Evolutionary conservation across 805 yeast genomes (phyloP), one percentile per base, ranked within the genome.

Genomic region (Candida tibetensis): DNA sequence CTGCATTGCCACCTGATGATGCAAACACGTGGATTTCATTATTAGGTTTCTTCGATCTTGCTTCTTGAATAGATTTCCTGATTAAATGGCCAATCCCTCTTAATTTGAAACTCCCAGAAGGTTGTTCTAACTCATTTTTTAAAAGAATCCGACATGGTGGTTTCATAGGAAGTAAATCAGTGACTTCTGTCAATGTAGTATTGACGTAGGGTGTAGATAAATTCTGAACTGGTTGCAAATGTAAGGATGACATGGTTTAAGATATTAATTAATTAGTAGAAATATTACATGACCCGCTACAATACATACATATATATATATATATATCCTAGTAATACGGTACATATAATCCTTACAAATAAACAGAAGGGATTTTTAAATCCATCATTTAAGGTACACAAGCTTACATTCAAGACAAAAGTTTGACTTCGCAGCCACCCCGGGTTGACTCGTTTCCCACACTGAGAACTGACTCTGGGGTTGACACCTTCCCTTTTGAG

Each of bases 1-100:
- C 78, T 12, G 78, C 78, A 44, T 73, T 73, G 4, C 82, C 81
- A 8, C 81, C 82, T 29, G 77, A 71, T 10, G 79, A 74, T 4
- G 79, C 70, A 43, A 68, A 69, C 4, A 76, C 72, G 4, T 64
- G 66, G 12, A 72, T 61, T 27, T 48, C 46, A 31, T 60, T 58
- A 12, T 49, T 44, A 3, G 58, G 51, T 4, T 22, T n/a, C 12
- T 32, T 36, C 2, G 23, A 32, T 18, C 51, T 47, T 1, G 68
- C 65, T 13, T 48, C 47, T 2, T 49, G 52, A 1, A 70, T 55
- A 5, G 64, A 57, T 10, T 51, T 47, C n/a, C 55, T 49, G 23
- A 77, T 66, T 30, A 74, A 58, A 41, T 73, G 51, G 4, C 81
- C 80, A 19, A 77, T 63, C 1, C 82, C 82, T 47, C 82, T 60